phyloP scores from a whole-genome alignment of 2,329 filamentous ascomycete genomes.

The Plectosphaerella cucumerina region DNA sequence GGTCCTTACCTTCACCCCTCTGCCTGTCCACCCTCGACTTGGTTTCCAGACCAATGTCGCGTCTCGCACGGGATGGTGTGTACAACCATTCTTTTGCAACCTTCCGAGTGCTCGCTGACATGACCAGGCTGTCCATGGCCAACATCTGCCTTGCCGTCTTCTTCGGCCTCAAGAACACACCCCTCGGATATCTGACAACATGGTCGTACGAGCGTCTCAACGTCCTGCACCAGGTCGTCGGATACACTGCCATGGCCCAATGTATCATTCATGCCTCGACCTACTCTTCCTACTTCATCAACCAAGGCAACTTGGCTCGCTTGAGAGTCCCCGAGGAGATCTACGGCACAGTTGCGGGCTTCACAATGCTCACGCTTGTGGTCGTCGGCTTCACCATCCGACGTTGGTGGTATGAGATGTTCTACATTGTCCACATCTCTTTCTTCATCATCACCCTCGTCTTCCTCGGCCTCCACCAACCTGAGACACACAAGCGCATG shows the following conservation, averaged over 20 bases:
- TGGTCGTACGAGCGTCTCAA: constrained; percentile 58
- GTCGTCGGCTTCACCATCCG: constrained; percentile 39
- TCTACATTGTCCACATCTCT: constrained; percentile 47
- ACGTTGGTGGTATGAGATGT: constrained; percentile 49
- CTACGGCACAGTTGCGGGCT: constrained; percentile 43
- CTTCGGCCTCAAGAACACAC: constrained; percentile 53
- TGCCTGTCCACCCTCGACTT: constrained; percentile 23
- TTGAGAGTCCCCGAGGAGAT: constrained; percentile 35
- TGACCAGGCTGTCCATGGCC: constrained; percentile 28
- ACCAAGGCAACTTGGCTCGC: constrained; percentile 17
- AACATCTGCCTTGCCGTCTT: constrained; percentile 51
- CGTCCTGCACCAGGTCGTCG: constrained; percentile 49
- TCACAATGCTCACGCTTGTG: constrained; percentile 39
- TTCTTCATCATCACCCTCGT: constrained; percentile 46
- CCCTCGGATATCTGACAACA: constrained; percentile 45
- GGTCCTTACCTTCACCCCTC: constrained; percentile 24
- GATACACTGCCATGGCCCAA: constrained; percentile 42
- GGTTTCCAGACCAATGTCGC: constrained; percentile 27
- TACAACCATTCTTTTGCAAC: neutral
- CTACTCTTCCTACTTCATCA: constrained; percentile 37
- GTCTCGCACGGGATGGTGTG: constrained; percentile 33
- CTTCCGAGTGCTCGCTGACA: neutral
- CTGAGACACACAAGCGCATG: constrained; percentile 31
- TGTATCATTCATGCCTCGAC: constrained; percentile 40
- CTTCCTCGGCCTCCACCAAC: constrained; percentile 47